These are phyloP conservation scores for Dimocarpus longan DNA, from an alignment of 345 rosid species.

Conservation along the genomic window DNA sequence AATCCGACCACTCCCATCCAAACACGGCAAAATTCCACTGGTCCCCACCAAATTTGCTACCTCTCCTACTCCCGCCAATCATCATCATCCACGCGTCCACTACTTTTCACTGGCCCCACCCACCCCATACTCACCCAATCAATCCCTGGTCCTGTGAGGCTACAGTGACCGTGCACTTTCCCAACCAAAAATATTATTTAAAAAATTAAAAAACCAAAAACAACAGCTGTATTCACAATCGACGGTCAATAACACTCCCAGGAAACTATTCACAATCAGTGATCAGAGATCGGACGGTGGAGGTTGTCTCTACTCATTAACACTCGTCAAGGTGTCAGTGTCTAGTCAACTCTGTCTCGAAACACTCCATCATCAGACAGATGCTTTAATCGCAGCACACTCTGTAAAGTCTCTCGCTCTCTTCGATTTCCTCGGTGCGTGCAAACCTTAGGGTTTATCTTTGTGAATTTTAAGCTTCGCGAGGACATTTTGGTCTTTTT, in stretches of 20 bases:
- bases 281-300: conserved; percentile 18
- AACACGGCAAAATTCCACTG: conserved; percentile 20
- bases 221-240: conserved; percentile 35
- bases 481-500: background rate
- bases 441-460: conserved; percentile 15
- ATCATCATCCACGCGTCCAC: background rate
- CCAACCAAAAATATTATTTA: background rate
- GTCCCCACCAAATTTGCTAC: conserved; percentile 14
- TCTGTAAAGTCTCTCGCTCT: conserved; percentile 16
- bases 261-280: background rate
- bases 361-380: conserved; percentile 17
- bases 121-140: background rate
- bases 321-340: conserved; percentile 35
- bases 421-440: conserved; percentile 22
- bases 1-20: conserved; percentile 29
- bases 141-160: background rate
- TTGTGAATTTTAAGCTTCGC: background rate
- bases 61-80: background rate
- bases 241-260: conserved; percentile 24
- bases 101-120: background rate
- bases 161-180: background rate
- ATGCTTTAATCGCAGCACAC: conserved; percentile 16
- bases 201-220: background rate
- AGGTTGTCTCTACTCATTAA: background rate
- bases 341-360: conserved; percentile 31